Base-by-base conservation (phyloP, 345 rosid species). In the Moricandia moricandioides region DNA sequence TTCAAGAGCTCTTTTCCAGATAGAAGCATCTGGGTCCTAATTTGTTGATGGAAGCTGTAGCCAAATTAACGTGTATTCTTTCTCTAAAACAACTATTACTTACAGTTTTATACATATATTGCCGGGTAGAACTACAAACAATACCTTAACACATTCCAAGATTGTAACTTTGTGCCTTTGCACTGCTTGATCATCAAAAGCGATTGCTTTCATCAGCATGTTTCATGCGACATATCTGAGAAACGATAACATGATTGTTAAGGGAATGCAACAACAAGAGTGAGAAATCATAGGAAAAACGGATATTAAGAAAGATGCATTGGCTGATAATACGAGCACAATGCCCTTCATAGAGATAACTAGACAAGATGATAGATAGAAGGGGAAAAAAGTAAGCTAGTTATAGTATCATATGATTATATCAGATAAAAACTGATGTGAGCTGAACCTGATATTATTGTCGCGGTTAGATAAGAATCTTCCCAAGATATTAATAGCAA, bases 61-160 rank as follows among this genome's bases (percentile, higher is more conserved):
- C 73, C 47, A 86, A 65, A 69, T 78, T 13, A 79, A 55, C 18
- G 67, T 55, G 66, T 64, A n/a, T 17, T 21, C 10, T 11, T 21
- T 21, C 24, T 21, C 24, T 21, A 21, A 21, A 2, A 21, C 24
- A 21, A 21, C 24, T 21, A 21, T 21, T 67, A 30, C 55, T 62
- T 29, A 45, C 63, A 49, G n/a, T 37, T 60, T 24, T 51, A 67
- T 43, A 45, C 24, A 21, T 21, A 16, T 67, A 31, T 55, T 45
- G 27, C n/a, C 5, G 10, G 77, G 71, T 16, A 66, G 6, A 60
- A 78, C 21, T 52, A 35, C 49, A 35, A 65, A 62, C 61, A 73
- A 70, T 87, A 95, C 99, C 97, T 95, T 95, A 43, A 95, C 99
- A 84, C 99, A 95, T 85, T 95, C 98, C 90, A 95, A 84, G 67